phyloP scores from a whole-genome alignment of 805 yeast genomes.

The Metschnikowia gruessii region DNA sequence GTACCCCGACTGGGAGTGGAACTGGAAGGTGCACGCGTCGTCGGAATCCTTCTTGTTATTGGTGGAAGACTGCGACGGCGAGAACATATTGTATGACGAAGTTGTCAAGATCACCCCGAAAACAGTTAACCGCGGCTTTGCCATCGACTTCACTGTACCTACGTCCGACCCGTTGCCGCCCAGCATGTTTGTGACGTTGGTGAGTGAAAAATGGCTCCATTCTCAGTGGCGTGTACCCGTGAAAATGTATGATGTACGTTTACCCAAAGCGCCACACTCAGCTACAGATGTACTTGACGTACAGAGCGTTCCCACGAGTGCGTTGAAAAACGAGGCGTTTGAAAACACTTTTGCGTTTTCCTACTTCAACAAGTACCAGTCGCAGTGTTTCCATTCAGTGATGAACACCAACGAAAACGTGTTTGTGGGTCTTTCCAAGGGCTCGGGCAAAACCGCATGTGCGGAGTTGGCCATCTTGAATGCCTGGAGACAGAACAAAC shows the following conservation, averaged over 20 bases:
- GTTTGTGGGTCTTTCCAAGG: constrained; percentile 70
- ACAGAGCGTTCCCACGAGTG: constrained; percentile 48
- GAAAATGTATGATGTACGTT: constrained; percentile 44
- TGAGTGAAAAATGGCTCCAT: constrained; percentile 86
- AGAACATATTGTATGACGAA: constrained; percentile 60
- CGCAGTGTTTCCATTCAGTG: constrained; percentile 62
- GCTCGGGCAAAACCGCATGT: constrained; percentile 68
- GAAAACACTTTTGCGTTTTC: constrained; percentile 44
- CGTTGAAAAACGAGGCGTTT: constrained; percentile 50
- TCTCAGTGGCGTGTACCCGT: constrained; percentile 64
- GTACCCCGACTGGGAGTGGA: constrained; percentile 79
- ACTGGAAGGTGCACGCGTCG: constrained; percentile 55
- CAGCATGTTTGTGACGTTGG: constrained; percentile 63
- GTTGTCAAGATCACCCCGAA: constrained; percentile 49
- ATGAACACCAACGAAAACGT: constrained; percentile 57
- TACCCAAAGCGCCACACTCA: constrained; percentile 65
- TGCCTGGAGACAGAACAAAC: constrained; percentile 68
- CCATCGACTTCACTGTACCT: constrained; percentile 64
- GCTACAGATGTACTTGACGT: constrained; percentile 56
- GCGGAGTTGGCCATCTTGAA: constrained; percentile 72
- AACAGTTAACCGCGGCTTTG: constrained; percentile 51
- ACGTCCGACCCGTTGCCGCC: constrained; percentile 47
- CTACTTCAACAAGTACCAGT: constrained; percentile 68
- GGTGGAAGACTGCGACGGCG: constrained; percentile 85
- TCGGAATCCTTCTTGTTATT: constrained; percentile 65